phyloP scores from a whole-genome alignment of 2,329 filamentous ascomycete species.

The Fusarium hostae region DNA sequence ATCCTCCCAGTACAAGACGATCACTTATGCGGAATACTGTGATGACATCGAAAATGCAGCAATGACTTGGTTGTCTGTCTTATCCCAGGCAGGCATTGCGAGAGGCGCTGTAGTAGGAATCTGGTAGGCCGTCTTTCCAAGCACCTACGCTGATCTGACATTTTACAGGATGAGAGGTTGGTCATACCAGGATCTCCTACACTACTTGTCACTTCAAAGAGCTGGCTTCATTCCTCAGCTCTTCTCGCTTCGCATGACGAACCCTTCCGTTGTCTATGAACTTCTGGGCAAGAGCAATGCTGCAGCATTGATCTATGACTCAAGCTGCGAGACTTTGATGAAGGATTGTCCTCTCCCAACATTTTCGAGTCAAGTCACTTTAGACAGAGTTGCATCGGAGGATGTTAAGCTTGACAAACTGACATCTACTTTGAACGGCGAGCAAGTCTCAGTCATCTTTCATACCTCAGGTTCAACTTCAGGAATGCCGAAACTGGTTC shows the following conservation, averaged over 20 bases:
- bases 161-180: background rate
- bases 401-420: background rate
- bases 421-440: background rate
- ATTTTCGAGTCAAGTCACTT: fast-evolving
- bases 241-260: background rate
- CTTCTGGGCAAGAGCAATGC: background rate
- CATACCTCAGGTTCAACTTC: slow-evolving; percentile 14
- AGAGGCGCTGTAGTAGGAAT: slow-evolving; percentile 3
- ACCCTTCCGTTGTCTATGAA: background rate
- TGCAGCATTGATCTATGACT: background rate
- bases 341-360: background rate
- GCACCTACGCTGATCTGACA: background rate
- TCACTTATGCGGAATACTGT: background rate
- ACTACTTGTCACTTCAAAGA: background rate
- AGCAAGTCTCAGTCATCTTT: background rate
- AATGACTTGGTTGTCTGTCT: background rate
- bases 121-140: background rate
- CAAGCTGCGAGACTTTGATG: background rate
- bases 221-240: background rate
- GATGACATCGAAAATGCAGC: background rate
- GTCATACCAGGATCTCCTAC: slow-evolving; percentile 6
- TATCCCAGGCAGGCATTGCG: background rate
- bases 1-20: fast-evolving
- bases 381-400: fast-evolving
- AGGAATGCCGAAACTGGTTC: slow-evolving; percentile 6